A percentile compares a stretch with the other conserved stretches of the same genome.
phyloP scores from a whole-genome alignment of 1,284 basidiomycete species.

The Inonotus hispidus region DNA sequence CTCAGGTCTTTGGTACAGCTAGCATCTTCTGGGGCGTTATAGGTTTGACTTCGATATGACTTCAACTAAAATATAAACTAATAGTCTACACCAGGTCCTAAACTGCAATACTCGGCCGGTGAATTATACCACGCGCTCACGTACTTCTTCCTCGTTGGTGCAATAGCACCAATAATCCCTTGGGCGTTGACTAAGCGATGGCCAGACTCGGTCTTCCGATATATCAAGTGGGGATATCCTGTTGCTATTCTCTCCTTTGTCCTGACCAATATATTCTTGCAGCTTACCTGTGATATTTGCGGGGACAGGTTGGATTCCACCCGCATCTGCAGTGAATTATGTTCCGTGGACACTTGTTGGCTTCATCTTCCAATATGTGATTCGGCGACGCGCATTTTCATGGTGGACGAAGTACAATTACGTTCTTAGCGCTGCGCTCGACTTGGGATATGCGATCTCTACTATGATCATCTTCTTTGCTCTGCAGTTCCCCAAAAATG shows the following conservation, averaged over 20 bases:
- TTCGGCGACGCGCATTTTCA: slow-evolving; percentile 36
- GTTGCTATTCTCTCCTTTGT: not conserved
- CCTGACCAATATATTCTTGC: not conserved
- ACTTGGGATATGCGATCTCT: slow-evolving; percentile 27
- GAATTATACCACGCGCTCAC: slow-evolving; percentile 22
- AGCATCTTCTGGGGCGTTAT: slow-evolving; percentile 33
- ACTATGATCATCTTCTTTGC: slow-evolving; percentile 27
- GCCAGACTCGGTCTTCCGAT: slow-evolving; percentile 40
- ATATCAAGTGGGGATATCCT: slow-evolving; percentile 36
- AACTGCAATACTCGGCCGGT: slow-evolving; percentile 28
- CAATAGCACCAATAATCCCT: slow-evolving; percentile 37
- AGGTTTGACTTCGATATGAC: not conserved
- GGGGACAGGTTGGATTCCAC: slow-evolving; percentile 48
- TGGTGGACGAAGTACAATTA: slow-evolving; percentile 44
- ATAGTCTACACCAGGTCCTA: slow-evolving; percentile 19
- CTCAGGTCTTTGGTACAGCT: slow-evolving; percentile 34
- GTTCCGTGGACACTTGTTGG: slow-evolving; percentile 34
- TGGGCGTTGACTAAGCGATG: slow-evolving; percentile 37
- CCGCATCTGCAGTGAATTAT: slow-evolving; percentile 41
- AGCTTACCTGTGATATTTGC: slow-evolving; percentile 49
- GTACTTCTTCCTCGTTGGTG: slow-evolving; percentile 57
- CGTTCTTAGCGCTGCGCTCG: slow-evolving; percentile 27
- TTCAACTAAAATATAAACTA: too few species aligned
- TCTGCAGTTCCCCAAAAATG: slow-evolving; percentile 26
- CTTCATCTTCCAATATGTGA: slow-evolving; percentile 41